These are phyloP conservation scores for Geranomyces variabilis DNA, from an alignment of 192 early-diverging fungal species.

Conservation along the genomic window DNA sequence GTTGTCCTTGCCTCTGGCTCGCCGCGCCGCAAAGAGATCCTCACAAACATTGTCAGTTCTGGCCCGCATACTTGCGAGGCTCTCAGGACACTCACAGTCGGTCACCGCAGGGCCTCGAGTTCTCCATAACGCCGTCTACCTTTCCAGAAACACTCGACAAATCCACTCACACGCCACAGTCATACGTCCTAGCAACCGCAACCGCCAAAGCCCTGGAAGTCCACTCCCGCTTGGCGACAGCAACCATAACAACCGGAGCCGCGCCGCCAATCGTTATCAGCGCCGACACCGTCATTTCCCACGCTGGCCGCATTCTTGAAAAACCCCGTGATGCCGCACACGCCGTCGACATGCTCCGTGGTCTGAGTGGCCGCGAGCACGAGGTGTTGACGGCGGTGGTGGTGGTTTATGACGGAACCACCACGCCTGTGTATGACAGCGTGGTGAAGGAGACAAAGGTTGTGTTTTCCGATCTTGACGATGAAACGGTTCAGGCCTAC, in stretches of 20 bases:
- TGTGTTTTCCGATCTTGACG: constrained; percentile 62
- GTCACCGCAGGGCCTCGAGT: constrained; percentile 61
- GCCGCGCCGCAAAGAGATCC: constrained; percentile 77
- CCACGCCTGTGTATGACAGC: constrained; percentile 18
- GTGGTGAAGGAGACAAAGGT: constrained; percentile 72
- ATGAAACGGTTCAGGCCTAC: constrained; percentile 68
- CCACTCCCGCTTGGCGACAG: constrained; percentile 44
- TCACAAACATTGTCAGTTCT: constrained; percentile 42
- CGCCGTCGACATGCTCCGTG: constrained; percentile 65
- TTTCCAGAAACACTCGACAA: constrained; percentile 83
- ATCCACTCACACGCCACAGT: constrained; percentile 52
- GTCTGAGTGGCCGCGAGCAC: constrained; percentile 64
- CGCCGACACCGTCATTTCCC: constrained; percentile 81
- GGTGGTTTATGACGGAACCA: constrained; percentile 45
- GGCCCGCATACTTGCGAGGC: background rate
- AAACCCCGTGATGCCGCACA: constrained; percentile 69
- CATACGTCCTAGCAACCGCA: constrained; percentile 77
- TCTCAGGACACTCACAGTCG: background rate
- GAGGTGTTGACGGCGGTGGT: constrained; percentile 75
- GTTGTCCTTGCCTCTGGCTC: constrained; percentile 76
- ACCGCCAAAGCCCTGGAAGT: constrained; percentile 72
- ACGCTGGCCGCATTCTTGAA: constrained; percentile 71
- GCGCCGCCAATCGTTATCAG: constrained; percentile 62
- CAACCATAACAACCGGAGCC: background rate
- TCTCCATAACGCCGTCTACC: constrained; percentile 67